Evolutionary conservation across 2,329 filamentous ascomycete species (phyloP), one percentile per base, ranked within the genome.

Genomic region (Chaetothyriales sp.): DNA sequence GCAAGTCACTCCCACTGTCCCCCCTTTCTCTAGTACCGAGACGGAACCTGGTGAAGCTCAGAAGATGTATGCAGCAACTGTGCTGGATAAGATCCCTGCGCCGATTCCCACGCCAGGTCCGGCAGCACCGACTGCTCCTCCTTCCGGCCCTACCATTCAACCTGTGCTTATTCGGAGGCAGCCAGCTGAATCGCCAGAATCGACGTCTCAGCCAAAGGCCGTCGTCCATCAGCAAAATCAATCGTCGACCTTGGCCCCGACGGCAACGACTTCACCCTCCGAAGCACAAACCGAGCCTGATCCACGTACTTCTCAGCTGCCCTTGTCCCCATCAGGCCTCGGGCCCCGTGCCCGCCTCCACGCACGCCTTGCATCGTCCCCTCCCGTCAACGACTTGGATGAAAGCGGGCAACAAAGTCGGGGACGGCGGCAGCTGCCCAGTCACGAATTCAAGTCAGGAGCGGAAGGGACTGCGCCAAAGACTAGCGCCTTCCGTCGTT

Each of bases 81-180:
- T 60, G 5, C 52, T 58, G 4, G 52, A 60, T 37, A 53, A 58
- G n/a, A 46, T 61, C 6, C 55, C 58, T 19, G 20, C 43, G 28
- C 48, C 56, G 10, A 49, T 57, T 19, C 44, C 51, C n/a, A 50
- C 54, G 9, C 53, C 55, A 15, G 59, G 52, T 22, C 55, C 59
- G 44, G 48, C 58, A 47, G 56, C 57, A 20, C 52, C 59, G 1
- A 58, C 55, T 6, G 56, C 56, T 33, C 52, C 53, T 44, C 37
- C 53, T 5, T 52, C 54, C 29, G 44, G 44, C 28, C 54, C 48
- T 4, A 10, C 9, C 9, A 13, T 19, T n/a, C 18, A 53, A 46
- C 22, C 37, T 15, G 20, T 18, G 15, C 13, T 20, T 40, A 20
- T 40, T 13, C 20, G 29, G 15, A 28, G 45, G 19, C 28, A 28